Base-by-base conservation (phyloP, 2,329 filamentous ascomycete genomes). In the Delphinella strobiligena region DNA sequence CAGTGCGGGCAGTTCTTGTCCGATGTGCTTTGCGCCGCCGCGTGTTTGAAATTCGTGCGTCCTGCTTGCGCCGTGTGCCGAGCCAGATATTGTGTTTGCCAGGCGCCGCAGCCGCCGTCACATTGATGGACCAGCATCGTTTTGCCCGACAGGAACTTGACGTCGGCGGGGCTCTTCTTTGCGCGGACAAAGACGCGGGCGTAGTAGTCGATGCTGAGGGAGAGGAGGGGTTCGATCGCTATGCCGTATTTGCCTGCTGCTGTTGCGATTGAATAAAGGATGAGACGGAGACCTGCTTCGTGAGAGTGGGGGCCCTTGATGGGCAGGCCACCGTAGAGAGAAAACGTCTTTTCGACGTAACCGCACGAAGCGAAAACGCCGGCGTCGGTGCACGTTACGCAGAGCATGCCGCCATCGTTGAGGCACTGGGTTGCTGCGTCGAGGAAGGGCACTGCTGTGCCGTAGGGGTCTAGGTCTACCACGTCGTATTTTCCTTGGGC, bases 201-300 rank as follows among this genome's bases (percentile, higher is more conserved):
- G 56, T 98, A 98, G 59, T 93, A 98, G 60, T 98, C 91, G 46
- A 96, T 94, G 2, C 86, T 95, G 1, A 98, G 72, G 4, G 86
- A 94, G 9, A 98, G 72, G 3, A 95, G 71, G 1, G 91, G 91
- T 59, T 96, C 88, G 43, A 96, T 86, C 0, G 84, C 71, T 31
- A 95, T 67, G 1, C 91, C 89, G 50, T 98, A 93, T 45, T 80
- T 80, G 12, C 81, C 84, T 3, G 86, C 91, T 1, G 85, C 74
- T 1, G 78, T 75, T 2, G 88, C 82, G 42, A 96, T 75, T 3
- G 80, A 75, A 55, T 95, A 77, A 10, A 98, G 62, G 37, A 98
- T 84, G 8, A 98, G 68, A 4, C 91, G 81, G 38, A 98, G 61
- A 1, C 89, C 91, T 22, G 75, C 87, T 62, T 98, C 91, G 51